A percentile compares a stretch with the other conserved stretches of the same genome.
phyloP scores from a whole-genome alignment of 345 rosid genomes.

The Combretum micranthum region DNA sequence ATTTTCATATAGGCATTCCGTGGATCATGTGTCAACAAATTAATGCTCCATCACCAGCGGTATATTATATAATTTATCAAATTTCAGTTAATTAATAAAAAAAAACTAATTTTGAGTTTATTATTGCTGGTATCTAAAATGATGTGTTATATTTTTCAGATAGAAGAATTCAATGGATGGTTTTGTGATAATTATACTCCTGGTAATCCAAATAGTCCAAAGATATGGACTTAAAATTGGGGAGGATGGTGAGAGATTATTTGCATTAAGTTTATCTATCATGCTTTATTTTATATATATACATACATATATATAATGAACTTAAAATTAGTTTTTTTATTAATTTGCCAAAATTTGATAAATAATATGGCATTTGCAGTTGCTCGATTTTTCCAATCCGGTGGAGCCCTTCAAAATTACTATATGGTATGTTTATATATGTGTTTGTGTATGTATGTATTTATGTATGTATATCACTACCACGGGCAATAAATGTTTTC shows the following conservation, averaged over 20 bases:
- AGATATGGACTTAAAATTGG: slow-evolving; percentile 47
- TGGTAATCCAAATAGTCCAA: slow-evolving; percentile 21
- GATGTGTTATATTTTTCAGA: slow-evolving; percentile 3
- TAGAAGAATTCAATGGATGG: slow-evolving; percentile 32
- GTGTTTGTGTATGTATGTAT: no score
- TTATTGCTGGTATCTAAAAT: not conserved
- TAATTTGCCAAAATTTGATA: not conserved
- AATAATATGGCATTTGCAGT: slow-evolving; percentile 44
- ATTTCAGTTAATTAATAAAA: not conserved
- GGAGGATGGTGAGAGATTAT: slow-evolving; percentile 24
- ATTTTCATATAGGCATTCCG: slow-evolving; percentile 22
- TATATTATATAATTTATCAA: not conserved
- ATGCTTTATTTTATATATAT: not conserved
- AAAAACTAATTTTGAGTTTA: not conserved
- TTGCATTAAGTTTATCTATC: not conserved
- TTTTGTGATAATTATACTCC: slow-evolving; percentile 34
- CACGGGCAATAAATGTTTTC: not conserved
- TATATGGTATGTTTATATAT: slow-evolving; percentile 37
- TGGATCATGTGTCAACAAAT: slow-evolving; percentile 47
- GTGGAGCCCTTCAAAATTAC: slow-evolving; percentile 36
- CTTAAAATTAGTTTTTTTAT: not conserved
- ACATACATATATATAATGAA: not conserved
- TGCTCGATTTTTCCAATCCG: slow-evolving; percentile 35
- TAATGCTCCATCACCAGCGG: slow-evolving; percentile 31
- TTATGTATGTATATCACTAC: no score